These are phyloP conservation scores for Rosa hybrid DNA, from an alignment of 331 rosid species.

Conservation along the genomic window DNA sequence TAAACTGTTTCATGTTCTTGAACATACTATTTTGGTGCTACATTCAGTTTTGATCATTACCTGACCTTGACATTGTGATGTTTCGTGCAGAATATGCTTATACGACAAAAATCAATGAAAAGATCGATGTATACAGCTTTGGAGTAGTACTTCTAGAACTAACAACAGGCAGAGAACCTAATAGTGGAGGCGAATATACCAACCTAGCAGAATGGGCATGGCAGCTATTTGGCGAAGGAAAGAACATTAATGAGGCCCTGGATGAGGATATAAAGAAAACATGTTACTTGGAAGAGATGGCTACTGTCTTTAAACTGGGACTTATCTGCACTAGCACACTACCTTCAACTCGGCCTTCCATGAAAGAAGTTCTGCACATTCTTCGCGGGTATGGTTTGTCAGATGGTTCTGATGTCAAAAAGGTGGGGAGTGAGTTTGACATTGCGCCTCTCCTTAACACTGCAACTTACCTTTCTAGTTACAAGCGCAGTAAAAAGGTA, in stretches of 20 bases:
- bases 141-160: constrained; percentile 90
- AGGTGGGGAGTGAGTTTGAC: constrained; percentile 47
- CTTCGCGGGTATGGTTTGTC: constrained; percentile 48
- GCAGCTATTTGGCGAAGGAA: constrained; percentile 49
- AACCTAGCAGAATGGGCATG: constrained; percentile 83
- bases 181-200: constrained; percentile 44
- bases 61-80: constrained; percentile 7
- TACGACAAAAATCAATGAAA: constrained; percentile 64
- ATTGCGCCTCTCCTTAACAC: constrained; percentile 57
- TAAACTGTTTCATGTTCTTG: not conserved
- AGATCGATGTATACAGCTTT: constrained; percentile 75
- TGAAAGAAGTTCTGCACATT: constrained; percentile 65
- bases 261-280: constrained; percentile 61
- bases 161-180: constrained; percentile 65
- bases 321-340: constrained; percentile 63
- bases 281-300: constrained; percentile 53
- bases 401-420: constrained; percentile 27
- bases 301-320: constrained; percentile 67
- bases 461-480: constrained; percentile 53
- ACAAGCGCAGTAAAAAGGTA: constrained; percentile 41
- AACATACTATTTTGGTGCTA: not conserved
- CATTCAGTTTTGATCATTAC: not conserved
- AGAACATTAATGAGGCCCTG: constrained; percentile 42
- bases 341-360: constrained; percentile 71
- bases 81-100: constrained; percentile 70